Base-by-base conservation (phyloP, 108 stramenopile genomes). In the Skeletonema tropicum region DNA sequence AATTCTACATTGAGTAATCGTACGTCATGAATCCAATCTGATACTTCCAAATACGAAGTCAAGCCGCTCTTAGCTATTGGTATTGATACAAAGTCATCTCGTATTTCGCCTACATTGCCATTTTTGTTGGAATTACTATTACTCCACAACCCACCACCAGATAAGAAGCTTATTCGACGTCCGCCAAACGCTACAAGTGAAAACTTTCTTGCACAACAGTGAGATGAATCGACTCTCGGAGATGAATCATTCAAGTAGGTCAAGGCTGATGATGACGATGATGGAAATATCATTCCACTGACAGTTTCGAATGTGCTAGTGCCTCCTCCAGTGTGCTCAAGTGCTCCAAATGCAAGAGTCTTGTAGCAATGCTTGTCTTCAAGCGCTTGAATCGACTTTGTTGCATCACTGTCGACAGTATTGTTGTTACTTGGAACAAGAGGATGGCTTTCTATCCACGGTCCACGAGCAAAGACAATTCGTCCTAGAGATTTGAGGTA, bases 1-100 rank as follows among this genome's bases (percentile, higher is more conserved):
- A 12, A 12, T 33, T 52, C 60, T 33, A 68, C 6, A 57, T 79
- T 38, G 0, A 88, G 48, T 23, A 83, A 55, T 33, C 82, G 61
- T 25, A 83, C 79, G 68, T 88, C 83, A 77, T 86, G 88, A 17
- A 91, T 85, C 88, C 87, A 91, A 80, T 91, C 88, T 6, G 75
- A 71, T 19, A 86, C 65, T 52, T 79, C 66, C 15, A 79, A 59
- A 48, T 68, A 73, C 8, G 78, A 66, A 19, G 10, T 57, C 55
- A n/a, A 21, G 17, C 23, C 61, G 1, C 2, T 3, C 38, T 31
- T 73, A 19, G 32, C 29, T 31, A 79, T 68, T 6, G 78, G 67
- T 60, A 79, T 69, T 38, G 49, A 35, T 25, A 29, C 66, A 73
- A 79, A 79, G 8, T 67, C 29, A 63, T 79, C 71, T 23, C 6